Percentiles rank a stretch among this genome's conserved stretches.
Evolutionary conservation across 2,329 filamentous ascomycete genomes (phyloP).

Genomic region (Triangularia verruculosa): DNA sequence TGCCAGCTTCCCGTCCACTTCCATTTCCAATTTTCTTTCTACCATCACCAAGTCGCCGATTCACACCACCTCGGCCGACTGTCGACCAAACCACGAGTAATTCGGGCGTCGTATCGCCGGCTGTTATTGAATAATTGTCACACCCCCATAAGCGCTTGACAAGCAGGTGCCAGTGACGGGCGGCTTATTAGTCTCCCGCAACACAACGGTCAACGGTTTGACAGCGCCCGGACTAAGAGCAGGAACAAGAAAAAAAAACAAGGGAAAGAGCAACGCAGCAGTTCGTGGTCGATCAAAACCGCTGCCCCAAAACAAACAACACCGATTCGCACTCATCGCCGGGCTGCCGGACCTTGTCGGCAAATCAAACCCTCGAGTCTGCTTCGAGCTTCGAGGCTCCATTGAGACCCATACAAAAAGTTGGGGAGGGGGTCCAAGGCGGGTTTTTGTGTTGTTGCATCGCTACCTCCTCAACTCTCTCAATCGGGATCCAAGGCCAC

Average conservation of each 20-base stretch:
- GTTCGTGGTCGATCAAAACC: background rate
- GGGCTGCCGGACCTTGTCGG: background rate
- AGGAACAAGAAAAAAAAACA: background rate
- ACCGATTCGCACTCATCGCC: background rate
- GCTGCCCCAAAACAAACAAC: background rate
- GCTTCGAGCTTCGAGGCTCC: background rate
- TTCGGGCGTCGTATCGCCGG: background rate
- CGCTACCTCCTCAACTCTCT: slow-evolving; percentile 3
- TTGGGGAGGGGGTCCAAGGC: background rate
- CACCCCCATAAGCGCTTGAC: background rate
- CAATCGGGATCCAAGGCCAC: slow-evolving; percentile 2
- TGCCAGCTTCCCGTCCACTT: background rate
- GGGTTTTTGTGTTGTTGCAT: slow-evolving; percentile 10
- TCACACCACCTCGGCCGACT: background rate
- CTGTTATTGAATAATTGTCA: background rate
- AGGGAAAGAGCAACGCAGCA: background rate
- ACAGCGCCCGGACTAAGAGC: background rate
- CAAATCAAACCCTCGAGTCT: background rate
- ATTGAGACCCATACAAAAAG: background rate
- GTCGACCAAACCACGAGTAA: background rate
- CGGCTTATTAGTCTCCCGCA: background rate
- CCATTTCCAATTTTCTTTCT: background rate
- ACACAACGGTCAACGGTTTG: background rate
- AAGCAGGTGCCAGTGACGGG: background rate
- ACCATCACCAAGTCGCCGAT: background rate